Percentiles rank a stretch among this genome's conserved stretches.
Evolutionary conservation across 345 rosid species (phyloP).

Genomic region (Hevea brasiliensis): DNA sequence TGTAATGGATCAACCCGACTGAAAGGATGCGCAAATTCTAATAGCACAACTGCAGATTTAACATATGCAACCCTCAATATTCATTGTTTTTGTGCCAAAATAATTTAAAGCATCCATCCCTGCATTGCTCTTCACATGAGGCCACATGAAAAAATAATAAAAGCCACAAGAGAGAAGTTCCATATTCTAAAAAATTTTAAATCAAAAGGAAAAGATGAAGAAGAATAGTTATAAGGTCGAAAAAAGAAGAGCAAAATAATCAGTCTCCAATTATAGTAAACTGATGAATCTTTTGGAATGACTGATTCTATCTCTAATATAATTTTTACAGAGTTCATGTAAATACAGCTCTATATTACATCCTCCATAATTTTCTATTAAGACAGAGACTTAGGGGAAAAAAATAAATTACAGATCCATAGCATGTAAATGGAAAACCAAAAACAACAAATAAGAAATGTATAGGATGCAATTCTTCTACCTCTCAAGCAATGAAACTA

Average conservation of each 20-base stretch:
- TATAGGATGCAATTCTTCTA: constrained; percentile 10
- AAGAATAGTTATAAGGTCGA: neutral
- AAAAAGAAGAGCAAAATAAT: constrained; percentile 7
- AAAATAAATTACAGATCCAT: constrained; percentile 7
- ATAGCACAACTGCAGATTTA: constrained; percentile 5
- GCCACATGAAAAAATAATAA: too few relatives aligned
- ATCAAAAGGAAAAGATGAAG: neutral
- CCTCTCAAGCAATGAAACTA: neutral
- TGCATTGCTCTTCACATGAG: constrained; percentile 12
- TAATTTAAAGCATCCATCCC: neutral
- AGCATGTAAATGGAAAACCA: neutral
- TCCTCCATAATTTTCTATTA: constrained; percentile 21
- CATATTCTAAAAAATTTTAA: constrained; percentile 9
- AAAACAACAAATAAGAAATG: neutral
- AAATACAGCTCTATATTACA: constrained; percentile 14
- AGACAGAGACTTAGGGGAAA: constrained; percentile 12
- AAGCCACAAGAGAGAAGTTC: constrained; percentile 7
- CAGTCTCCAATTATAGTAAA: neutral
- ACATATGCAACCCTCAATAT: constrained; percentile 10
- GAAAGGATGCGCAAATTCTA: neutral
- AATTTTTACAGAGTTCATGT: constrained; percentile 15
- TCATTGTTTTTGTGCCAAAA: constrained; percentile 10
- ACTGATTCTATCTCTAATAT: constrained; percentile 14
- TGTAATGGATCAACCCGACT: neutral
- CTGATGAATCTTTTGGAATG: constrained; percentile 12